Conservation (phyloP, 768 basidiomycete genomes). For the Lactifluus pinguis region DNA sequence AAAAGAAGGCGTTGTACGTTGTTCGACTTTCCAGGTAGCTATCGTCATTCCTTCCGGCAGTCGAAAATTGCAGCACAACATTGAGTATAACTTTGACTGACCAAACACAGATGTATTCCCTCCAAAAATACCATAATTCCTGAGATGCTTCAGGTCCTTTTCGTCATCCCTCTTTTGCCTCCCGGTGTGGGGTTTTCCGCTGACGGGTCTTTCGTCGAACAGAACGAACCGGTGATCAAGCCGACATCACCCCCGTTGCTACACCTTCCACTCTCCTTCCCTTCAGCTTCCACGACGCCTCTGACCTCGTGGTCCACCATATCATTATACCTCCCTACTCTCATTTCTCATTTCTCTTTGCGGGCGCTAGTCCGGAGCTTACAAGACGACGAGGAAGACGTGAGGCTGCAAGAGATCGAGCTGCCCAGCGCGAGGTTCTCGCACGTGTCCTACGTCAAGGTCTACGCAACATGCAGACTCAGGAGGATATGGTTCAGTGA, state of each 20-base stretch:
- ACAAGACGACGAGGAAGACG: slow-evolving; percentile 21
- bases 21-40: slow-evolving; percentile 74
- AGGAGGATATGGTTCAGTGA: slow-evolving; percentile 71
- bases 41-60: slow-evolving; percentile 15
- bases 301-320: slow-evolving; percentile 67
- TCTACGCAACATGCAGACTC: slow-evolving; percentile 71
- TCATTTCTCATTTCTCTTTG: slow-evolving; percentile 55
- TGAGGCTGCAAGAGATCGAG: slow-evolving; percentile 17
- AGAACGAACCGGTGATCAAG: slow-evolving; percentile 51
- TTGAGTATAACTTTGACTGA: background rate
- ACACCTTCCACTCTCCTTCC: slow-evolving; percentile 64
- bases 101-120: background rate
- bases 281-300: slow-evolving; percentile 40
- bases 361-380: slow-evolving; percentile 26
- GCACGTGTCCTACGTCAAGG: slow-evolving; percentile 61
- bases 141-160: background rate
- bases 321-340: slow-evolving; percentile 47
- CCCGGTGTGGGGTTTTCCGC: background rate
- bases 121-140: background rate
- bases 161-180: background rate
- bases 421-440: slow-evolving; percentile 50
- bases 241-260: slow-evolving; percentile 45
- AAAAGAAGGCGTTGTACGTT: slow-evolving; percentile 49
- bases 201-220: slow-evolving; percentile 17
- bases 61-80: background rate